Evolutionary conservation across 2,329 filamentous ascomycete species (phyloP).

Genomic region (Verticillium longisporum): DNA sequence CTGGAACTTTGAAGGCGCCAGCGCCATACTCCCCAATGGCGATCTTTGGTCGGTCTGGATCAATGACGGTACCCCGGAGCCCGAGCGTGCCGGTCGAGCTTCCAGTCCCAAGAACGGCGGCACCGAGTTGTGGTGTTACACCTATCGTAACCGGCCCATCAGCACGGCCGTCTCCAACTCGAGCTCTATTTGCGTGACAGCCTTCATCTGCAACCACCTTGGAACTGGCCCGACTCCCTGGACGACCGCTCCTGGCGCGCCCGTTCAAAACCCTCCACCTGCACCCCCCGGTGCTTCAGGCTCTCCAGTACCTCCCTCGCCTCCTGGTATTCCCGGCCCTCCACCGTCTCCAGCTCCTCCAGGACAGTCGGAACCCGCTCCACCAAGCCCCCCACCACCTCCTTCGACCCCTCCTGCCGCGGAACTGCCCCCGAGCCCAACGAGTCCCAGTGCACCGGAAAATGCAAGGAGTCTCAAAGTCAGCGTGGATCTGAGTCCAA

Average conservation of each 20-base stretch:
- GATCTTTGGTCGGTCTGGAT: constrained; percentile 34
- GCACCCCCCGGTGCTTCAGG: neutral
- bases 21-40: constrained; percentile 29
- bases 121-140: constrained; percentile 31
- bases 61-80: constrained; percentile 31
- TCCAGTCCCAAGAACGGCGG: constrained; percentile 31
- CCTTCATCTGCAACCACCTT: constrained; percentile 33
- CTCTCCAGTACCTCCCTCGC: neutral
- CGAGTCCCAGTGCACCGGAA: neutral
- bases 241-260: neutral
- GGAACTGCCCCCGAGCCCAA: neutral
- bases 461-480: neutral
- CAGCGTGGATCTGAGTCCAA: constrained; percentile 5
- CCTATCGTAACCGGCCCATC: constrained; percentile 31
- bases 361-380: neutral
- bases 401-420: neutral
- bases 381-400: neutral
- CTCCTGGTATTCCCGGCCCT: neutral
- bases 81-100: constrained; percentile 30
- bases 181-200: constrained; percentile 31
- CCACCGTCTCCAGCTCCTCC: neutral
- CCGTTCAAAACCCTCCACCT: constrained; percentile 1
- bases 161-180: constrained; percentile 26
- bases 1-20: constrained; percentile 28
- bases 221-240: constrained; percentile 12